Evolutionary conservation across 345 rosid species (phyloP), one percentile per base, ranked within the genome.

Genomic region (Populus pruinosa): DNA sequence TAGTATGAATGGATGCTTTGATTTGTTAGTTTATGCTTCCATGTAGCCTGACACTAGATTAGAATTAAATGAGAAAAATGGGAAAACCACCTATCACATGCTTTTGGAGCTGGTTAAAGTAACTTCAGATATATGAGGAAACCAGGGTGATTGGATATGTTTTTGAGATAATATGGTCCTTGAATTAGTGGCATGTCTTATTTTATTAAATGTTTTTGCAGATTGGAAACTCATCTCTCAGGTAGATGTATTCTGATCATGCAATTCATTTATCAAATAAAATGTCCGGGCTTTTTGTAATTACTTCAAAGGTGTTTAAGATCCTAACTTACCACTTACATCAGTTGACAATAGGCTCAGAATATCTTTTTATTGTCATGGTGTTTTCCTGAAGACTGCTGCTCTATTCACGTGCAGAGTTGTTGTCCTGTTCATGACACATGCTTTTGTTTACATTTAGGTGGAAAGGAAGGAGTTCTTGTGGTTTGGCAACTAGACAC

Each of bases 401-500:
- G 20, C 12, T 23, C 47, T 56, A 21, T 55, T 61, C 50, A 56
- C 43, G n/a, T 59, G 38, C 43, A 71, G 69, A 47, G 71, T 20
- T 10, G 14, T 70, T 69, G 31, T 65, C 36, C 47, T 44, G 73
- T 61, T 69, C 33, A 11, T 75, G 38, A 74, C 55, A 9, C 53
- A 70, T 31, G 44, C 21, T 76, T 74, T 65, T 76, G 29, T 76
- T 59, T 41, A 38, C 77, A 21, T 83, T 75, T 84, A 93, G 99
- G 99, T 82, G 99, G 99, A 76, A 90, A 87, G 74, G 99, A 96
- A 90, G 99, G 99, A 39, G 99, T 93, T 65, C 93, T 96, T 74
- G 99, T 96, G 47, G 98, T 93, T 79, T 96, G 99, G 98, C 98
- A 91, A 80, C 77, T 96, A 74, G 98, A 96, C 81, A 89, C 98